Evolutionary conservation across 306 rosid genomes (phyloP).

Genomic region (Trifolium repens): DNA sequence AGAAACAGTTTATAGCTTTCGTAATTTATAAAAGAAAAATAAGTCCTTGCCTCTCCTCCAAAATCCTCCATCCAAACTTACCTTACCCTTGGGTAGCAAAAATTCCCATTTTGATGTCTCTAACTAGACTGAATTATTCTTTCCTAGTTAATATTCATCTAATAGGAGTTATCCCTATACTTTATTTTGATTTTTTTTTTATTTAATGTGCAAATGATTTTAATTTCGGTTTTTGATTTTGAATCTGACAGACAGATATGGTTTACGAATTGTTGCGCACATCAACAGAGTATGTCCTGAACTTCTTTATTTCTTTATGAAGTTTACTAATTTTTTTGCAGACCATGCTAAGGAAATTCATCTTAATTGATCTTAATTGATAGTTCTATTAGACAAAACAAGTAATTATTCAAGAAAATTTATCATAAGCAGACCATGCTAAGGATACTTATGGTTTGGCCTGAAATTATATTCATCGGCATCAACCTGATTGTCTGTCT

Average conservation of each 20-base stretch:
- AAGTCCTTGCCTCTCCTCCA: too few relatives aligned
- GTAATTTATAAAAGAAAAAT: too few relatives aligned
- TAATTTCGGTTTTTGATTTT: constrained; percentile 50
- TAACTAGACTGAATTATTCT: constrained; percentile 21
- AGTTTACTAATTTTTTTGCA: background rate
- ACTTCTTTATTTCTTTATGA: constrained; percentile 24
- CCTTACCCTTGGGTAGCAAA: background rate
- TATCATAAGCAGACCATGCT: constrained; percentile 14
- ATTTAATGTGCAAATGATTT: constrained; percentile 29
- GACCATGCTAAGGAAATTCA: too few relatives aligned
- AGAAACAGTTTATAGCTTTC: too few relatives aligned
- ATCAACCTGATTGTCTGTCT: background rate
- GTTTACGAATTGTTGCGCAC: constrained; percentile 96
- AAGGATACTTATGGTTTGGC: constrained; percentile 11
- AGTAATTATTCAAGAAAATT: constrained; percentile 32
- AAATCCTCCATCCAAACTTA: too few relatives aligned
- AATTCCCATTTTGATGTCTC: constrained; percentile 11
- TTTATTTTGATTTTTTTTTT: constrained; percentile 20
- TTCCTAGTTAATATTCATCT: constrained; percentile 20
- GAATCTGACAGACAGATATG: constrained; percentile 84
- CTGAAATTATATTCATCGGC: constrained; percentile 4
- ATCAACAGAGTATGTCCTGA: constrained; percentile 81
- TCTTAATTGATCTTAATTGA: too few relatives aligned
- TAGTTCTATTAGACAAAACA: constrained; percentile 16
- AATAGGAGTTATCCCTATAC: background rate